Evolutionary conservation across 495 filamentous ascomycete species (phyloP), one percentile per base, ranked within the genome.

Genomic region (Talaromyces borbonicus): DNA sequence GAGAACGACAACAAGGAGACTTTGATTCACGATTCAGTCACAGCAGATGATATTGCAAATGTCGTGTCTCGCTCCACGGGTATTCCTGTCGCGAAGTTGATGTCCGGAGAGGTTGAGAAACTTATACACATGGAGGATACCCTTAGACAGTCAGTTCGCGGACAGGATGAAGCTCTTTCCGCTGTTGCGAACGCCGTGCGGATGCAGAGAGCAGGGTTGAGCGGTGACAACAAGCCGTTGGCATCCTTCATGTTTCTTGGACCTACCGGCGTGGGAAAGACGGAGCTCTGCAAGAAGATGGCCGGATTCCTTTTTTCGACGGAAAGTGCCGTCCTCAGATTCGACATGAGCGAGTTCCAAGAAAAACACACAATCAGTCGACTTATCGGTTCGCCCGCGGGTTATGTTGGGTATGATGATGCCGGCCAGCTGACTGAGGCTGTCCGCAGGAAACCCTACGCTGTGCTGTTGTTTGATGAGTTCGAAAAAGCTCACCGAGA

Each of bases 201-300:
- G 15, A 85, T 95, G 79, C 92, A 98, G 59, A 73, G 92, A 46
- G 92, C 92, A 19, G 92, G 92, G 7, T 73, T 97, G 24, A 89
- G 82, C 51, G 86, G 87, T 18, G 87, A 95, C 50, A 93, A 95
- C 55, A 79, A 90, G 1, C 90, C 92, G 1, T 68, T 94, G 7
- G 92, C 90, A 1, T 88, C 82, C 5, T 97, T 97, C 74, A 95
- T 97, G 84, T 96, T 97, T 72, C 75, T 97, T 14, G 92, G 92
- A 0, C 92, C 92, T 5, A 98, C 92, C 11, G 90, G 92, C 52
- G 90, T 96, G 23, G 92, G 92, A 41, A 98, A 98, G 63, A 98
- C 90, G 1, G 92, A 96, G 53, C 75, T 96, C 4, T 95, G 89
- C 74, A 98, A 98, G 74, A 90, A 89, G 52, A 83, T 98, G 58